phyloP scores from a whole-genome alignment of 2,329 filamentous ascomycete species.

The Cryphonectria radicalis region DNA sequence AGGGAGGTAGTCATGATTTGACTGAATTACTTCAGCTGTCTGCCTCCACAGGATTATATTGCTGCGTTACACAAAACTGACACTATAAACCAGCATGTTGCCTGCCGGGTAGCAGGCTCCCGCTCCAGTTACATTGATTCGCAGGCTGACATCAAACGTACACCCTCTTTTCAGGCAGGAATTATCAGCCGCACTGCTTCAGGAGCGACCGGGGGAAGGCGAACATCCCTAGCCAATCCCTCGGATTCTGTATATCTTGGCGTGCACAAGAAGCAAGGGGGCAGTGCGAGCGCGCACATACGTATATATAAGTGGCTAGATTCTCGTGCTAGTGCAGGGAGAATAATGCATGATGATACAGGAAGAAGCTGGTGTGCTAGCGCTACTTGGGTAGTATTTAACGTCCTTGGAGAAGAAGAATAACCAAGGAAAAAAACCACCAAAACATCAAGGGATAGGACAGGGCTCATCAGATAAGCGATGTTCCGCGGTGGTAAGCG shows the following conservation, averaged over 20 bases:
- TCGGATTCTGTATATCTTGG: background rate
- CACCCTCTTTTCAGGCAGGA: background rate
- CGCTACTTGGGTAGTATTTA: no score
- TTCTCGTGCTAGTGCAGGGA: background rate
- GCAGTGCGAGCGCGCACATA: background rate
- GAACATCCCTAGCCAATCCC: background rate
- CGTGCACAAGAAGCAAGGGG: background rate
- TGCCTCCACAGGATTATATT: background rate
- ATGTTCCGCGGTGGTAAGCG: background rate
- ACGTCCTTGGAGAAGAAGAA: no score
- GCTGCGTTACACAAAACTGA: background rate
- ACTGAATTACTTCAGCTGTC: background rate
- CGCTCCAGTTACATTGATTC: background rate
- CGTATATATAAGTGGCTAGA: no score
- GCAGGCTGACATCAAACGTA: background rate
- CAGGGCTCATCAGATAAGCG: background rate
- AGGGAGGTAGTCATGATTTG: background rate
- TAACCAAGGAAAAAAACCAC: no score
- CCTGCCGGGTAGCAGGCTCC: background rate
- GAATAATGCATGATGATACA: background rate
- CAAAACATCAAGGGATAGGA: no score
- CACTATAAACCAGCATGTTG: background rate
- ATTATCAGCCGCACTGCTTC: no score
- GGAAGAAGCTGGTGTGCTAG: background rate
- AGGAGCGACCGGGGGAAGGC: background rate